phyloP scores from a whole-genome alignment of 2,329 filamentous ascomycete species.

The Xylariales sp. region DNA sequence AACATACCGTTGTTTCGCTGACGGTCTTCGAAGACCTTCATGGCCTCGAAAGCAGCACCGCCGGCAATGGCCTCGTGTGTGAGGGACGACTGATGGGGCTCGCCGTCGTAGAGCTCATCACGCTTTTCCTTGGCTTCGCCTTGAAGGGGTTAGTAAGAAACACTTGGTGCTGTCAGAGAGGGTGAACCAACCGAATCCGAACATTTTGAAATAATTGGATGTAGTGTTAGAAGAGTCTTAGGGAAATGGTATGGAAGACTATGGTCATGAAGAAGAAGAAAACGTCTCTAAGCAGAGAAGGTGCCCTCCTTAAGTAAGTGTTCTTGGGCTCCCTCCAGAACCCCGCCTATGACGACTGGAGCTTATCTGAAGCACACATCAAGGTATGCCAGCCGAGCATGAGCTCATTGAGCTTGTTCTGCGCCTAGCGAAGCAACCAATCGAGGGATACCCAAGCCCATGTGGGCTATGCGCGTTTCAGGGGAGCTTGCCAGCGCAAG shows the following conservation, averaged over 20 bases:
- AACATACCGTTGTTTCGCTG: slow-evolving; percentile 62
- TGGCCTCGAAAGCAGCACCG: slow-evolving; percentile 71
- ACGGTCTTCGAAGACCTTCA: slow-evolving; percentile 74
- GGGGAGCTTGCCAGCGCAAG: neutral
- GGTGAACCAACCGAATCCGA: slow-evolving; percentile 5
- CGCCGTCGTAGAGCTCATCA: no score
- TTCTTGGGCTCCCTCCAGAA: no score
- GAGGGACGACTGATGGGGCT: no score
- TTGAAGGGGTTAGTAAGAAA: slow-evolving; percentile 14
- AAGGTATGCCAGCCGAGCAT: slow-evolving; percentile 1
- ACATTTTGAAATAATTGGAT: slow-evolving; percentile 3
- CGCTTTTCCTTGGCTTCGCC: slow-evolving; percentile 38
- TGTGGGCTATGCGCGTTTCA: slow-evolving; percentile 5
- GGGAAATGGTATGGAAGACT: neutral
- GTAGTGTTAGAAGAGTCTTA: neutral
- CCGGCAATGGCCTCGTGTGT: slow-evolving; percentile 72
- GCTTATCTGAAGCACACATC: neutral
- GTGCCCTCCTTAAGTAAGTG: no score
- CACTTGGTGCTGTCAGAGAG: neutral
- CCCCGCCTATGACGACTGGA: neutral
- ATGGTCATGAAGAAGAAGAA: neutral
- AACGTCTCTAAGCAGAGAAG: neutral
- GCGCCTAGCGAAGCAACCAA: slow-evolving; percentile 2
- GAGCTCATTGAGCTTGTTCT: neutral
- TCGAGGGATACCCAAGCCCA: neutral